Evolutionary conservation across 2,329 filamentous ascomycete species (phyloP).

Genomic region (Graphilbum fragrans): DNA sequence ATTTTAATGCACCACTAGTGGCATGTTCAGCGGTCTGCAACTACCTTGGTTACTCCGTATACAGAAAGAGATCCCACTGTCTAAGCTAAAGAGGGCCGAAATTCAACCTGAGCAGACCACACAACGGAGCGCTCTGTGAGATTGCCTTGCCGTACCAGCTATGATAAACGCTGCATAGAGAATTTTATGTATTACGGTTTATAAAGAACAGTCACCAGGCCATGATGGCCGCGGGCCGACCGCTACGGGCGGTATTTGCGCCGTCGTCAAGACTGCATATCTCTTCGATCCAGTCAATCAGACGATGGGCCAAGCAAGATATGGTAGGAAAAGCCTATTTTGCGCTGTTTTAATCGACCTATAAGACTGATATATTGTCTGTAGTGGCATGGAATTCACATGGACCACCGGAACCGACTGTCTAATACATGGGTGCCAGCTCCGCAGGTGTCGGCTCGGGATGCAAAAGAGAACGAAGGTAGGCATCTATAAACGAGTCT

Average conservation of each 20-base stretch:
- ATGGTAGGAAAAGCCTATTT: neutral
- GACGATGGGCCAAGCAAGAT: neutral
- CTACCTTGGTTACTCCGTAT: too few species aligned
- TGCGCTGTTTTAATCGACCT: neutral
- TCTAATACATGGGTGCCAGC: slow-evolving; percentile 74
- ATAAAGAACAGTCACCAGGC: neutral
- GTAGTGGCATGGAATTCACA: slow-evolving; percentile 8
- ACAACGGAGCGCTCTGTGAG: too few species aligned
- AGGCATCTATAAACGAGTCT: slow-evolving; percentile 8
- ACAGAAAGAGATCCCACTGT: too few species aligned
- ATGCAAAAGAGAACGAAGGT: slow-evolving; percentile 43
- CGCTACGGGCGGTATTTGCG: neutral
- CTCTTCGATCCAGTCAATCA: neutral
- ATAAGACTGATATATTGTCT: neutral
- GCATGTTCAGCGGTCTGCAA: too few species aligned
- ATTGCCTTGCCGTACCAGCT: too few species aligned
- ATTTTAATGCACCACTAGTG: too few species aligned
- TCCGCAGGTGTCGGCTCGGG: slow-evolving; percentile 40
- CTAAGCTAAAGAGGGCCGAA: too few species aligned
- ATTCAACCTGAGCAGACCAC: too few species aligned
- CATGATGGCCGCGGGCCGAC: neutral
- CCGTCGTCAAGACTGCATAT: neutral
- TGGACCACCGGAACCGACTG: slow-evolving; percentile 30
- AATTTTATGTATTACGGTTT: neutral
- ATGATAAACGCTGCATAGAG: too few species aligned